A percentile compares a stretch with the other conserved stretches of the same genome.
Conservation (phyloP, 352 stramenopile species). For the Globisporangium viniferum region DNA sequence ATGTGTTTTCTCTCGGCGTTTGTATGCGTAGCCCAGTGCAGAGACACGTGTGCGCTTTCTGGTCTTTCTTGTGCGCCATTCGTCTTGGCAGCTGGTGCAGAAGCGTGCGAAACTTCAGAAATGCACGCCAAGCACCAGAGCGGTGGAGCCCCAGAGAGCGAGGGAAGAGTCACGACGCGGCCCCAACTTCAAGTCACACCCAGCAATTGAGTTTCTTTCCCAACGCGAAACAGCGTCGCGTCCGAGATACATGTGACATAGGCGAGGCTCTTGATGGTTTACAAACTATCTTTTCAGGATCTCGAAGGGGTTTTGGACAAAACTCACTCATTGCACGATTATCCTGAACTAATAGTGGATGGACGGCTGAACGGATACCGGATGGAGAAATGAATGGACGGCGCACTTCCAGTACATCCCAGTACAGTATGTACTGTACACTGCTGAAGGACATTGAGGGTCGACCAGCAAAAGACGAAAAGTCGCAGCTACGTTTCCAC, state of each 20-base stretch:
- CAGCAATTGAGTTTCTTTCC: neutral
- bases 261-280: too few species aligned
- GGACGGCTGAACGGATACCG: neutral
- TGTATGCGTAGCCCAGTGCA: neutral
- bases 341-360: too few species aligned
- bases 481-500: neutral
- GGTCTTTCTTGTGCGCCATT: neutral
- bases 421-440: neutral
- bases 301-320: neutral
- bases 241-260: too few species aligned
- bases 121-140: constrained; percentile 1
- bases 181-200: constrained; percentile 6
- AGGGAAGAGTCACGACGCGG: neutral
- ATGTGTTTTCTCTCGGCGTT: neutral
- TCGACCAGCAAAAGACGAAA: neutral
- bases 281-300: too few species aligned
- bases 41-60: neutral
- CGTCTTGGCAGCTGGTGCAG: neutral
- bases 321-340: neutral
- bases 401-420: neutral
- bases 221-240: too few species aligned
- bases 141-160: neutral
- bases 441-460: neutral
- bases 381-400: neutral
- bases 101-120: constrained; percentile 11